Percentiles rank a stretch among this genome's conserved stretches.
phyloP scores from a whole-genome alignment of 208 protist species.

The Strigomonas culicis region DNA sequence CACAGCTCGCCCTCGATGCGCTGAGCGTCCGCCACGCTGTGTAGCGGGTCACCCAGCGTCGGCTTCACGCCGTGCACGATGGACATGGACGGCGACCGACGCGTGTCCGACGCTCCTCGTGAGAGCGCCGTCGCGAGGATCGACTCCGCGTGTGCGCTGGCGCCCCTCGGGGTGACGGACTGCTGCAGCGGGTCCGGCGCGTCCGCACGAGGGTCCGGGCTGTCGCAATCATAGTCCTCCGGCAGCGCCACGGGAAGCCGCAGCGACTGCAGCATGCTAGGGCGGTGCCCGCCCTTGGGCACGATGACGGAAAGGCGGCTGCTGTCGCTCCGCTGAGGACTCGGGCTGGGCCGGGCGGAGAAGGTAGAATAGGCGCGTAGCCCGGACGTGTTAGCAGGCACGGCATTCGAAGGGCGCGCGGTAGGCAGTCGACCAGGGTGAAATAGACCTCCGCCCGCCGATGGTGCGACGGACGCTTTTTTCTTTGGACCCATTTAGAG shows the following conservation, averaged over 20 bases:
- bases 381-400: not conserved
- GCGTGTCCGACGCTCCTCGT: not conserved
- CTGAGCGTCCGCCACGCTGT: constrained; percentile 14
- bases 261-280: constrained; percentile 16
- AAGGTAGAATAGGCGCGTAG: not conserved
- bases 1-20: constrained; percentile 52
- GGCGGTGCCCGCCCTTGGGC: not conserved
- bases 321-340: not conserved
- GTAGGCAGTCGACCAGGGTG: not conserved
- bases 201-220: too few relatives aligned
- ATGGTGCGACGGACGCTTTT: not conserved
- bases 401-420: not conserved
- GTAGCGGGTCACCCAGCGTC: constrained; percentile 13
- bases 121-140: not conserved
- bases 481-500: not conserved
- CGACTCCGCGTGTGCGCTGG: not conserved
- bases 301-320: not conserved
- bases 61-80: constrained; percentile 5
- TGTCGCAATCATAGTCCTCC: constrained; percentile 4
- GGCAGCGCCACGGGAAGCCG: constrained; percentile 18
- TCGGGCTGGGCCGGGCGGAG: not conserved
- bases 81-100: constrained; percentile 10
- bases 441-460: not conserved
- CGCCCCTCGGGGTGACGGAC: not conserved
- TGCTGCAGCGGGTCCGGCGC: not conserved